Evolutionary conservation across 2,329 filamentous ascomycete genomes (phyloP), one percentile per base, ranked within the genome.

Genomic region (Aspergillus unguis): DNA sequence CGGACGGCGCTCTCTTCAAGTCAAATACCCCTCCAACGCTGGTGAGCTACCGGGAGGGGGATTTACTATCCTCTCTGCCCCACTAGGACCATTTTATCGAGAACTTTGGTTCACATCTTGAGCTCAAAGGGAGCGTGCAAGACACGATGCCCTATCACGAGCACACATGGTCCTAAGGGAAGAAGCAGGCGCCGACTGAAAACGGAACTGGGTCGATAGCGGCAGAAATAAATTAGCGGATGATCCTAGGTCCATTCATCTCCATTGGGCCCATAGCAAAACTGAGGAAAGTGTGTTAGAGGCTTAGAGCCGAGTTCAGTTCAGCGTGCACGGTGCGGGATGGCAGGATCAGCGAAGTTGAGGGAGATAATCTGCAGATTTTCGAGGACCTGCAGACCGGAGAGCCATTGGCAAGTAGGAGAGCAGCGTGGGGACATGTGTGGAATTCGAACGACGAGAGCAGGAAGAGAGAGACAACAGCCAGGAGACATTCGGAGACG

Each of bases 141-240:
- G 44, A 46, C 43, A 26, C 49, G 50, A 56, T 48, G 54, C 58
- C 67, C 67, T 69, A 70, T 70, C 68, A 70, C 50, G 48, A 45
- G 38, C 28, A 68, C 68, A 71, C 68, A 69, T 70, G 68, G 65
- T 59, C 57, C 48, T 26, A 44, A 52, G 32, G 27, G 17, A 46
- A 48, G 43, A 44, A 6, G 48, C 29, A 37, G 11, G 37, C 40
- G 46, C 40, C 33, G 48, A 45, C 49, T 52, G 37, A 38, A 48
- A 48, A 31, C 47, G 46, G 41, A 44, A 52, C 17, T 46, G 45
- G 37, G 37, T 54, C 38, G 28, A 54, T 48, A 40, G 41, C 38
- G 36, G 52, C 54, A 48, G 51, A 49, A 41, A 46, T 35, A 40
- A 42, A 40, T 38, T n/a, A 42, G 44, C 31, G 44, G 44, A 41